phyloP scores from a whole-genome alignment of 495 filamentous ascomycete genomes.

The Neurospora tetrasperma region DNA sequence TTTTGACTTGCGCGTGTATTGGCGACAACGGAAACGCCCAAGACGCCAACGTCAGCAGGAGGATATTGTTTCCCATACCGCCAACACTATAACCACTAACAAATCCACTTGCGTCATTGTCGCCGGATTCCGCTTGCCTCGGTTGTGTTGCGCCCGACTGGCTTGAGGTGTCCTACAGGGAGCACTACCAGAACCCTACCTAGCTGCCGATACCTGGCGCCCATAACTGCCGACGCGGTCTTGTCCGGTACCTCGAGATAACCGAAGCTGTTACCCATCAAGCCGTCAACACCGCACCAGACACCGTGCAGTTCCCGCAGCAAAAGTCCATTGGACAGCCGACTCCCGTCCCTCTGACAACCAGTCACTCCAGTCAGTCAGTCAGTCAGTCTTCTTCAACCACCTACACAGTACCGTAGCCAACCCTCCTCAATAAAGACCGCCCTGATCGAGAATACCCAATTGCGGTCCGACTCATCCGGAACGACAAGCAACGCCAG shows the following conservation, averaged over 20 bases:
- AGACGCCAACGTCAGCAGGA: background rate
- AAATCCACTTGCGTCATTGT: conserved; percentile 9
- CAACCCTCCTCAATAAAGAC: background rate
- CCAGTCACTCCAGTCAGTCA: background rate
- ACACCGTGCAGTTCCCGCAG: background rate
- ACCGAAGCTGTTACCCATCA: background rate
- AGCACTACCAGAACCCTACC: background rate
- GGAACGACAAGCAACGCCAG: background rate
- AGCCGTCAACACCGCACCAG: background rate
- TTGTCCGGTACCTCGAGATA: background rate
- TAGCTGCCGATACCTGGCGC: background rate
- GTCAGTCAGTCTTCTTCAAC: background rate
- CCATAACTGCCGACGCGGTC: background rate
- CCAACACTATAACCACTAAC: background rate
- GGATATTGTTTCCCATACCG: background rate
- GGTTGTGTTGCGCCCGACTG: conserved; percentile 7
- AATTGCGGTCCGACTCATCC: background rate
- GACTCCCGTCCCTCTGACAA: background rate
- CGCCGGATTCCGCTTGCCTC: conserved; percentile 18
- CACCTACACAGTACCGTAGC: background rate
- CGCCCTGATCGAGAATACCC: background rate
- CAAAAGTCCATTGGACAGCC: background rate
- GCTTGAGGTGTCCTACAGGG: background rate
- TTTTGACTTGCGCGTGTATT: background rate
- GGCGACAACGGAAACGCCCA: background rate